phyloP scores from a whole-genome alignment of 208 protist genomes.

The Acanthamoeba lugdunensis region DNA sequence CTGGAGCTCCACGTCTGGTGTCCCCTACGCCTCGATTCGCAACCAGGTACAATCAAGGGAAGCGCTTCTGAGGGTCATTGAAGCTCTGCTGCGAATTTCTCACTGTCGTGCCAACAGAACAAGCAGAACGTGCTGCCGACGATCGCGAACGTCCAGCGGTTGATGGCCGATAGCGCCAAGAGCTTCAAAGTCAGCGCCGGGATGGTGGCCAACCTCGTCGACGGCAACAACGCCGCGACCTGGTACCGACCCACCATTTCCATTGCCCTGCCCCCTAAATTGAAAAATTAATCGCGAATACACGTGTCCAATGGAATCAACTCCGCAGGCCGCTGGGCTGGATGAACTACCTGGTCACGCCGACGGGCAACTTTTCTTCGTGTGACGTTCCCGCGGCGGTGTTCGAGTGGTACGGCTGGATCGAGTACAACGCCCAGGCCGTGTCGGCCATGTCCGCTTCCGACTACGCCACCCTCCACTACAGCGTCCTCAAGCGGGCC shows the following conservation, averaged over 20 bases:
- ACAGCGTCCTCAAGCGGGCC: constrained; percentile 1
- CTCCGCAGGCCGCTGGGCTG: not conserved
- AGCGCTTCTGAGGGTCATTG: no score
- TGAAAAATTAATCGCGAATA: no score
- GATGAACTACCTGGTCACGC: constrained; percentile 32
- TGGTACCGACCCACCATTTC: no score
- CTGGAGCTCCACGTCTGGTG: not conserved
- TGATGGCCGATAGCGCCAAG: not conserved
- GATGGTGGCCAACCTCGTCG: not conserved
- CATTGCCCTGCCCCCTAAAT: no score
- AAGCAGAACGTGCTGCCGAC: not conserved
- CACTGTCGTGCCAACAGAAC: not conserved
- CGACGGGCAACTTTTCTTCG: not conserved
- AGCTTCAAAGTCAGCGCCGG: not conserved
- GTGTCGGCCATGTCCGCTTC: not conserved
- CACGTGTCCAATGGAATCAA: not conserved
- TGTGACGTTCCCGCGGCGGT: not conserved
- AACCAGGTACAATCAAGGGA: constrained; percentile 25
- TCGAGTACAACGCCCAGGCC: not conserved
- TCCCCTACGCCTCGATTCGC: not conserved
- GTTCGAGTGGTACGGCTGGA: constrained; percentile 19
- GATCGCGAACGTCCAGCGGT: not conserved
- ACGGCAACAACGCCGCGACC: not conserved
- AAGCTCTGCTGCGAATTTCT: not conserved
- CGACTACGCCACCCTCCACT: not conserved